Evolutionary conservation across 1,139 yeast species (phyloP), one percentile per base, ranked within the genome.

Genomic region (Saccharomyces hybrid): DNA sequence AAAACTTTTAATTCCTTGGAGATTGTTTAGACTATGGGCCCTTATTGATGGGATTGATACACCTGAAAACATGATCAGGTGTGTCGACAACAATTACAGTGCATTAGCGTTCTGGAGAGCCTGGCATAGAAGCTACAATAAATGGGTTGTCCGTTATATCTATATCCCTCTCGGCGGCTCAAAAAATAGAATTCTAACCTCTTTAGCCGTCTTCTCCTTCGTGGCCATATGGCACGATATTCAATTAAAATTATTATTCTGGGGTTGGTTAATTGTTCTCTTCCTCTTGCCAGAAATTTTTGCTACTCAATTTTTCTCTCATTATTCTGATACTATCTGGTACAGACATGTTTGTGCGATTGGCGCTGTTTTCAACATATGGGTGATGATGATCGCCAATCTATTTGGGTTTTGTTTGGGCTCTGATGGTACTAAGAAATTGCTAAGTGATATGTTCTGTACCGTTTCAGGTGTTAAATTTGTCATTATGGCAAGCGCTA

Each of bases 221-320:
- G 99, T 93, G 42, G 99, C 99, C 2, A 76, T 93, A 32, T 93
- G 99, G 99, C 99, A 93, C 71, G 99, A 93, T 66, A 90, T 93
- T 60, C 93, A 93, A 70, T 78, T 93, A 64, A 84, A 82, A 61
- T 74, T 93, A 52, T 74, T 93, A 53, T 74, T 91, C 59, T 93
- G 99, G 99, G 98, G 99, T 7, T 91, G 98, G 97, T 73, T 88
- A 34, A 79, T 93, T 54, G 97, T 93, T 4, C 61, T 91, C 28
- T 91, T 93, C 67, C 78, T 93, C 54, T 62, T 91, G n/a, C 99
- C 99, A 0, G 99, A 93, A 68, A 78, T 89, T 49, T 65, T 78
- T 7, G 86, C 88, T 14, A 79, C 89, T 0, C 60, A 62, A 21
- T 64, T 64, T 48, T 70, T 71, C 53, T 71, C 71, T 53, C 75